Percentiles rank a stretch among this genome's conserved stretches.
These are phyloP conservation scores for Trichophyton schoenleinii DNA, from an alignment of 2,329 filamentous ascomycete species.

Conservation along the genomic window DNA sequence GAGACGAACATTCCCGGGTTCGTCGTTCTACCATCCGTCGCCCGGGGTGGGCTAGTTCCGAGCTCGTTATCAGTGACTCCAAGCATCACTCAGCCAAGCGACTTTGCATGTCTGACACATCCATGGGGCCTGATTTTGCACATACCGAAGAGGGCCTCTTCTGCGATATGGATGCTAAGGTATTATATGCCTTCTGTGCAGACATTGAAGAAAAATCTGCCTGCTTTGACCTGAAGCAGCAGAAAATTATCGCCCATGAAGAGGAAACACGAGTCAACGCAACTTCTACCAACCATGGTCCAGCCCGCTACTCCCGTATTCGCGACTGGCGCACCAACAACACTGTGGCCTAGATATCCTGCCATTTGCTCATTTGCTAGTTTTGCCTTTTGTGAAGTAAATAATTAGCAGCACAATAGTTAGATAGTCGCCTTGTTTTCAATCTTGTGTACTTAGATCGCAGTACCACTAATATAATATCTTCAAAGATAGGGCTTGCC, in stretches of 20 bases:
- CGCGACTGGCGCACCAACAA: too few relatives aligned
- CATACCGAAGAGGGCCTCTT: conserved; percentile 20
- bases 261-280: not conserved
- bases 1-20: not conserved
- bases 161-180: conserved; percentile 23
- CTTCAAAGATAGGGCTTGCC: too few relatives aligned
- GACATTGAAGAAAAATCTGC: not conserved
- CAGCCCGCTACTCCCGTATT: too few relatives aligned
- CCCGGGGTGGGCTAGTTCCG: not conserved
- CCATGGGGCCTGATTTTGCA: conserved; percentile 24
- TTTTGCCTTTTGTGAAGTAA: too few relatives aligned
- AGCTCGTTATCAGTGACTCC: conserved; percentile 15
- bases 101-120: conserved; percentile 21
- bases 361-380: too few relatives aligned
- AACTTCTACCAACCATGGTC: not conserved
- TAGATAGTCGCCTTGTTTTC: too few relatives aligned
- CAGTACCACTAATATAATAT: too few relatives aligned
- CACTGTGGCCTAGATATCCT: too few relatives aligned
- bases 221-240: not conserved
- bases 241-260: not conserved
- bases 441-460: too few relatives aligned
- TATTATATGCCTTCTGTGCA: not conserved
- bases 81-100: conserved; percentile 20
- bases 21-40: not conserved
- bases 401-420: too few relatives aligned